Percentiles rank a stretch among this genome's conserved stretches.
Evolutionary conservation across 2,329 filamentous ascomycete species (phyloP).

Genomic region (Curvularia verruculosa): DNA sequence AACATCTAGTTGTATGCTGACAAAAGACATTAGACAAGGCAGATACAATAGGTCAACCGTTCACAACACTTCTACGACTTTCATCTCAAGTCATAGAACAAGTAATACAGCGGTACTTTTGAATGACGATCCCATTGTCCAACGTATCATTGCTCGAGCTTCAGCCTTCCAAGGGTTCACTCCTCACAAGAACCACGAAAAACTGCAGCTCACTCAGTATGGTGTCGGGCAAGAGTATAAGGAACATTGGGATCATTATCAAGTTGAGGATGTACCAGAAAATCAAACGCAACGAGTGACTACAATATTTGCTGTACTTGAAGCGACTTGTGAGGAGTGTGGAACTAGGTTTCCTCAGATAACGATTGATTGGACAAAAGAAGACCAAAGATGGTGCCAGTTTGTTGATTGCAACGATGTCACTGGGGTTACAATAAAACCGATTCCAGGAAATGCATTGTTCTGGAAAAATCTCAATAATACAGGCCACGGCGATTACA

Average conservation of each 20-base stretch:
- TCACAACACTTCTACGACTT: no score
- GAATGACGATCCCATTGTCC: not conserved
- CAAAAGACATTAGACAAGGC: no score
- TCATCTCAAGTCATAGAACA: no score
- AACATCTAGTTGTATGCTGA: no score
- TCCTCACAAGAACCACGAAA: not conserved
- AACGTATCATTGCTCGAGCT: conserved; percentile 1
- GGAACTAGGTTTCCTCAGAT: conserved; percentile 1
- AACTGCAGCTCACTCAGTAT: conserved; percentile 3
- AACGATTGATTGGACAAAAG: conserved; percentile 1
- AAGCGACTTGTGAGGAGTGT: conserved; percentile 2
- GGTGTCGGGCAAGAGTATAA: not conserved
- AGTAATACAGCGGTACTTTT: not conserved
- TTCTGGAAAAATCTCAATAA: conserved; percentile 10
- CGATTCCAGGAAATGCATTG: conserved; percentile 4
- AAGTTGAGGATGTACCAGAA: not conserved
- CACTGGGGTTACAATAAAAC: not conserved
- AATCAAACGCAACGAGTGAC: conserved; percentile 2
- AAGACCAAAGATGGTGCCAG: conserved; percentile 1
- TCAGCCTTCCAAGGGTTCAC: conserved; percentile 1
- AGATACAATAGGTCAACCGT: no score
- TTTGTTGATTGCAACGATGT: conserved; percentile 1
- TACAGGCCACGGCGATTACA: not conserved
- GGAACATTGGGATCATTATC: conserved; percentile 4
- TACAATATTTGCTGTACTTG: conserved; percentile 3